These are phyloP conservation scores for Chlorella sorokiniana DNA, from an alignment of 139 green algal genomes.

Conservation along the genomic window DNA sequence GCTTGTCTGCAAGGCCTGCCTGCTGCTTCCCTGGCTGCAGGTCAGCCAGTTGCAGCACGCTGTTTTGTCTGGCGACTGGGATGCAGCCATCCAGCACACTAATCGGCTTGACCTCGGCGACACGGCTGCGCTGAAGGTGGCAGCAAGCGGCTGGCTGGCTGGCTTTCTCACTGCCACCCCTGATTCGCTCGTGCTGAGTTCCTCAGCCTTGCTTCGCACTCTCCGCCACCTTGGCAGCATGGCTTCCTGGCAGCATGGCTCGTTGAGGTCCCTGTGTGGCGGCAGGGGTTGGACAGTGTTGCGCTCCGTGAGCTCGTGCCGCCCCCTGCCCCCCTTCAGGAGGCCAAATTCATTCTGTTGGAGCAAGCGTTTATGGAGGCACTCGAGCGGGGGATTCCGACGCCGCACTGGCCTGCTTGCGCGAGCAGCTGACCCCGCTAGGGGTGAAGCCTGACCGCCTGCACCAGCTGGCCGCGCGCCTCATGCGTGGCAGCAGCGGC, in stretches of 20 bases:
- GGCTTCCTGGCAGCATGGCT: no score
- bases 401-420: slow-evolving; percentile 39
- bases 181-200: background rate
- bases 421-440: slow-evolving; percentile 51
- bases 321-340: background rate
- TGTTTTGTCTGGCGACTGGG: slow-evolving; percentile 14
- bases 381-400: slow-evolving; percentile 47
- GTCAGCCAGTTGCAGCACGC: slow-evolving; percentile 7
- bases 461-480: slow-evolving; percentile 54
- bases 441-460: slow-evolving; percentile 53
- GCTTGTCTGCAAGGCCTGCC: no score
- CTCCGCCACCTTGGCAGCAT: background rate
- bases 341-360: slow-evolving; percentile 58
- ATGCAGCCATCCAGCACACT: background rate
- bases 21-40: background rate
- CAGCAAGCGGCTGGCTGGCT: no score
- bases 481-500: background rate
- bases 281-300: no score
- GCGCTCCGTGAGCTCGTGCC: no score
- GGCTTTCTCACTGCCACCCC: background rate
- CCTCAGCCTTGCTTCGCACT: background rate
- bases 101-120: background rate
- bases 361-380: slow-evolving; percentile 73
- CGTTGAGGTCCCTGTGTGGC: no score
- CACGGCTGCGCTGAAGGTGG: background rate